These are phyloP conservation scores for Grosmannia penicillata DNA, from an alignment of 2,329 filamentous ascomycete species.

Conservation along the genomic window DNA sequence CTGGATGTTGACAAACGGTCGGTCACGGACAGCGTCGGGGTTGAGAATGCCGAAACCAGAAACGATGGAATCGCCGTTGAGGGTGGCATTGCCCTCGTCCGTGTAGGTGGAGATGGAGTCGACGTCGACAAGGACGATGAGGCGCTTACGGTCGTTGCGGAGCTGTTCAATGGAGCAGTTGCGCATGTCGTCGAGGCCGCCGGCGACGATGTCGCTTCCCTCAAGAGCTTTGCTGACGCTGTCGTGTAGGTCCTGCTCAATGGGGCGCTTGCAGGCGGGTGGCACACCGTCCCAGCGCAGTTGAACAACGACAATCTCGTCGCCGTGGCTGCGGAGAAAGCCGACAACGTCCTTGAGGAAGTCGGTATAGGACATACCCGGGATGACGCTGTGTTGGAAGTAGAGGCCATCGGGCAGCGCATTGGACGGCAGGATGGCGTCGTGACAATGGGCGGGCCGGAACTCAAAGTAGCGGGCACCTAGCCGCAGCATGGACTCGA, in stretches of 20 bases:
- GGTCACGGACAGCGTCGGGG: slow-evolving; percentile 16
- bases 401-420: slow-evolving; percentile 29
- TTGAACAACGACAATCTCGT: slow-evolving; percentile 34
- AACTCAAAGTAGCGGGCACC: slow-evolving; percentile 38
- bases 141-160: slow-evolving; percentile 19
- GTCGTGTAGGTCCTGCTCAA: slow-evolving; percentile 22
- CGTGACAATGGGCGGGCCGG: slow-evolving; percentile 30
- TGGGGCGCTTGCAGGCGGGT: slow-evolving; percentile 26
- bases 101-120: slow-evolving; percentile 26
- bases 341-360: slow-evolving; percentile 24
- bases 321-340: slow-evolving; percentile 24
- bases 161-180: slow-evolving; percentile 18
- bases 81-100: slow-evolving; percentile 24
- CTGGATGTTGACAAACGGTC: slow-evolving; percentile 26
- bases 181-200: slow-evolving; percentile 19
- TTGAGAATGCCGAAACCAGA: slow-evolving; percentile 20
- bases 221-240: slow-evolving; percentile 21
- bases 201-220: slow-evolving; percentile 14
- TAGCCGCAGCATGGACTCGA: slow-evolving; percentile 27
- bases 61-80: slow-evolving; percentile 23
- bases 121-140: slow-evolving; percentile 21
- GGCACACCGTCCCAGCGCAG: slow-evolving; percentile 34
- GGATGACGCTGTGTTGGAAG: slow-evolving; percentile 35
- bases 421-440: slow-evolving; percentile 19
- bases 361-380: slow-evolving; percentile 29